Base-by-base conservation (phyloP, 169 alveolate species). In the Plasmodium gonderi region DNA sequence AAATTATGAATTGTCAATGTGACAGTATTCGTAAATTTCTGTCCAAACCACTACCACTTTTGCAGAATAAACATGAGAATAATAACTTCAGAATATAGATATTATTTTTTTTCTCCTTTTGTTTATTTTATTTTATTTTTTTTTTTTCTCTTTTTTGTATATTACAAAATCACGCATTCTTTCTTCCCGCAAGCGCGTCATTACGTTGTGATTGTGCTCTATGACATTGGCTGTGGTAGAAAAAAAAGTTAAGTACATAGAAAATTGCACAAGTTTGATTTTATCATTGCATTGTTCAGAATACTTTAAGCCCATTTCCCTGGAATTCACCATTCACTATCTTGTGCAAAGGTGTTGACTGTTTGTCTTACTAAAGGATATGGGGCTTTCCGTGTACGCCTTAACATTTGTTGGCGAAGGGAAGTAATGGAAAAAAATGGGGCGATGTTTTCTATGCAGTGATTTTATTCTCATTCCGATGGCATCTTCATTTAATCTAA, bases 351-450 rank as follows among this genome's bases (percentile, higher is more conserved):
- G 17, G n/a, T n/a, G n/a, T 17, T 79, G 47, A 14, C 42, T 80
- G 65, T 68, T 60, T 29, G 3, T 26, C 72, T 75, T 89, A 89
- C 94, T 79, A 54, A 89, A 89, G 17, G 94, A 44, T 23, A 89
- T 78, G 29, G 94, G 94, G 75, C 54, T 89, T 68, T 89, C 94
- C 26, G 90, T 89, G 74, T 77, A 89, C 38, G 94, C 90, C 80
- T 44, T 75, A 65, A 89, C 42, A 64, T 89, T 89, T 33, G n/a
- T 42, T 77, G 94, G 94, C 49, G 94, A 60, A 12, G 94, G 94
- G 47, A 89, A 45, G 72, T 78, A 89, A 79, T 89, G 90, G 69
- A 89, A 89, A 89, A 75, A 78, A 23, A 77, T 44, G 0, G 94
- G 94, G 26, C 94, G 94, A n/a, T 89, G 44, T 89, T 60, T 78